Base-by-base conservation (phyloP, 805 yeast species). In the Monosporozyma solicola region DNA sequence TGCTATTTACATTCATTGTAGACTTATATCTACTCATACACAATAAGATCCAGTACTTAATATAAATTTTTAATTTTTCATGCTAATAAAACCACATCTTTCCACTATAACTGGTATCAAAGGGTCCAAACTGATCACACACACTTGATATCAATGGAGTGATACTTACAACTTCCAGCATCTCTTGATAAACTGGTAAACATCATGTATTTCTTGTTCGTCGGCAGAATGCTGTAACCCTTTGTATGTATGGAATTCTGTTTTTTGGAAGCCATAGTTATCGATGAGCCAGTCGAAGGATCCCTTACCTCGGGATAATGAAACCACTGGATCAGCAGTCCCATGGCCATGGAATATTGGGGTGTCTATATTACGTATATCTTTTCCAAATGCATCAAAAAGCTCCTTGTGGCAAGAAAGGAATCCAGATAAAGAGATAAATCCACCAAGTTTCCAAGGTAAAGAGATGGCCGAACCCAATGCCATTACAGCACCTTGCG, bases 331-430 rank as follows among this genome's bases (percentile, higher is more conserved):
- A 65, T 92, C 98, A 2, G 64, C 68, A 5, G 82, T 80, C 33
- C 99, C 98, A 67, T 92, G 97, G 7, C 94, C 95, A 60, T 87
- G 87, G 72, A 90, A 88, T 7, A 88, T 72, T 0, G 96, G 95
- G 0, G 95, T 86, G 6, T 74, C 70, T 15, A 69, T 63, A 64
- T 89, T 88, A 13, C 11, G 27, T 35, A 64, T 62, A n/a, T 70
- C 67, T 13, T 62, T 55, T 3, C 16, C 33, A 22, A 5, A 24
- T 5, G 35, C 48, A 22, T 16, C n/a, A 47, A 31, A 51, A 5
- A 46, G 41, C 52, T 64, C 55, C 43, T 60, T 37, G n/a, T 55
- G 54, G 9, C 47, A 51, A 29, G 63, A 41, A 16, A 56, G 60
- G 61, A 87, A 88, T 0, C 97, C 97, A 1, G 96, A 86, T 48